Percentiles rank a stretch among this genome's conserved stretches.
Conservation (phyloP, 1,284 basidiomycete species). For the Ceratobasidium sp. region DNA sequence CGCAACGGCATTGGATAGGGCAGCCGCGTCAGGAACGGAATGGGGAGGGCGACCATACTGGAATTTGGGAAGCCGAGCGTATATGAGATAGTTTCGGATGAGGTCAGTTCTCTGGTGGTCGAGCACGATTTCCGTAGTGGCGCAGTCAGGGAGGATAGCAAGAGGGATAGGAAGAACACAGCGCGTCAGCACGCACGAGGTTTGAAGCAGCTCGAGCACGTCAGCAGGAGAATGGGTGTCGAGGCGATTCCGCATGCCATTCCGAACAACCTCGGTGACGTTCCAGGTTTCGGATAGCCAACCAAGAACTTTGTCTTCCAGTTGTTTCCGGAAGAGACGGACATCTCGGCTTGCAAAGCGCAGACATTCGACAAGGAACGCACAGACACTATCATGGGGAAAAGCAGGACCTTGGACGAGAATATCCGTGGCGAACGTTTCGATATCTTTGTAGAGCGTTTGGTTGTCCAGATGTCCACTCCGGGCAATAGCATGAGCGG, state of each 20-base stretch:
- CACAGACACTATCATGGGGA: slow-evolving; percentile 85
- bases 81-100: slow-evolving; percentile 73
- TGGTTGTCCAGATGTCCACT: slow-evolving; percentile 48
- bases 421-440: slow-evolving; percentile 75
- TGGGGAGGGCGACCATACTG: not conserved
- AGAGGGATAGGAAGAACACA: slow-evolving; percentile 58
- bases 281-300: slow-evolving; percentile 86
- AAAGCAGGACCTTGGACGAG: slow-evolving; percentile 85
- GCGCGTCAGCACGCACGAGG: slow-evolving; percentile 61
- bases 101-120: slow-evolving; percentile 63
- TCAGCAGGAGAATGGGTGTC: slow-evolving; percentile 61
- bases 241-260: slow-evolving; percentile 56
- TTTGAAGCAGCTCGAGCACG: slow-evolving; percentile 66
- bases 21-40: not conserved
- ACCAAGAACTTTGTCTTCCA: slow-evolving; percentile 81
- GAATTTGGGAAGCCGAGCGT: slow-evolving; percentile 63
- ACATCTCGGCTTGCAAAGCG: slow-evolving; percentile 76
- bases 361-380: slow-evolving; percentile 73
- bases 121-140: slow-evolving; percentile 65
- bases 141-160: slow-evolving; percentile 68
- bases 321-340: slow-evolving; percentile 75
- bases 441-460: slow-evolving; percentile 72
- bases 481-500: slow-evolving; percentile 59
- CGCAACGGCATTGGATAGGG: not conserved
- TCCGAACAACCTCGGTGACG: slow-evolving; percentile 53